Base-by-base conservation (phyloP, 2,329 filamentous ascomycete genomes). In the Fusarium sp. region DNA sequence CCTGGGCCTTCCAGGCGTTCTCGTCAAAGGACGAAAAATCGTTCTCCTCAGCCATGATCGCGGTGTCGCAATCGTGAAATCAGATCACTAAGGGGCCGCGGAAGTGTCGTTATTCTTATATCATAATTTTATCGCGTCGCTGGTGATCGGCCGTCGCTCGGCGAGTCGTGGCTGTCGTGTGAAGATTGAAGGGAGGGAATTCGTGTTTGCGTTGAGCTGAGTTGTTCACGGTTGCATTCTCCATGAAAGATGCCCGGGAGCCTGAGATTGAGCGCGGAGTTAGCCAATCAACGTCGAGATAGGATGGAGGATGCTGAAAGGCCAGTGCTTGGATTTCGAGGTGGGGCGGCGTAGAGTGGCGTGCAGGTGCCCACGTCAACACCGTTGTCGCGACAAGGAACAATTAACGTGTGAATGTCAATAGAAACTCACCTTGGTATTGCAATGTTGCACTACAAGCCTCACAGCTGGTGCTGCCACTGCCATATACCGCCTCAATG, bases 1-100 rank as follows among this genome's bases (percentile, higher is more conserved):
- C 80, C 69, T 88, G 85, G 25, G 77, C 81, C 65, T 82, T 81
- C 82, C 81, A 83, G 61, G 76, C 78, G 15, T 66, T 75, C 60
- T 81, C 80, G 73, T 81, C 79, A 12, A 81, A 75, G 3, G 80
- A 80, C 72, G 81, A 77, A 73, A 80, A 80, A 39, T 81, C 76
- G 66, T 72, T 72, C 29, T 81, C 76, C 8, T 79, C 77, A 33
- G 76, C 73, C 82, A 83, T 83, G 72, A 55, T 80, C 63, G 72
- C 64, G 63, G 66, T 70, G 61, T 73, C 65, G 75, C 70, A 73
- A 70, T 66, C 67, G 63, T 67, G 60, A 63, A 67, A 75, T 63
- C 66, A 63, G 62, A 76, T 69, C 72, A 73, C 73, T 69, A 75
- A 70, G 68, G 66, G 69, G 74, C 71, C 68, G 74, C 68, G 62